These are phyloP conservation scores for Melanogaster broomeanus DNA, from an alignment of 768 basidiomycete species.

Conservation along the genomic window DNA sequence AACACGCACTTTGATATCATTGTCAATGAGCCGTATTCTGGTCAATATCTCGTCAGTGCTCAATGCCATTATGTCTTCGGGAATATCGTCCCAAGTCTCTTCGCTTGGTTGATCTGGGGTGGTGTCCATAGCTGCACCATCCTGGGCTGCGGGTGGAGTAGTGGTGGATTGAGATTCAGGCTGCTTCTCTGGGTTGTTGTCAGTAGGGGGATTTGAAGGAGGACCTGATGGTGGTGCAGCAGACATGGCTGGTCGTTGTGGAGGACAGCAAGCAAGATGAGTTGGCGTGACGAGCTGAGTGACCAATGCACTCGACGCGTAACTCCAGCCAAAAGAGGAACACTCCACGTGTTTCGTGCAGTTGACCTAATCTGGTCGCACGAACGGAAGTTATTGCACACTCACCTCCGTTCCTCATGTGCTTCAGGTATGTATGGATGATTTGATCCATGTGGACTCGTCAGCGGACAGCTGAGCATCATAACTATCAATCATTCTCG, in stretches of 20 bases:
- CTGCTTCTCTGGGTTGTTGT: constrained; percentile 52
- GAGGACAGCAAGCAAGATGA: constrained; percentile 5
- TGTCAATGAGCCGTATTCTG: constrained; percentile 91
- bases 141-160: constrained; percentile 34
- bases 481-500: not conserved
- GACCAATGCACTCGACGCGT: constrained; percentile 32
- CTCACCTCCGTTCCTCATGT: not conserved
- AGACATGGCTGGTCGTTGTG: constrained; percentile 43
- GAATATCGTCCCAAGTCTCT: constrained; percentile 91
- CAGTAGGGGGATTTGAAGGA: constrained; percentile 51
- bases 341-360: constrained; percentile 4
- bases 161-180: constrained; percentile 41
- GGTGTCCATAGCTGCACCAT: constrained; percentile 63
- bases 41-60: constrained; percentile 87
- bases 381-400: too few species aligned
- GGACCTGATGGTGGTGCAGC: constrained; percentile 58
- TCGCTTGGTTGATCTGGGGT: constrained; percentile 68
- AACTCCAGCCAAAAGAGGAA: constrained; percentile 29
- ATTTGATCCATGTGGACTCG: not conserved
- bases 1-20: constrained; percentile 83
- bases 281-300: too few species aligned
- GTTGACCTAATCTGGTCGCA: not conserved
- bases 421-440: not conserved
- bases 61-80: constrained; percentile 79
- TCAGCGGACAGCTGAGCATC: too few species aligned